Conservation (phyloP, 805 yeast genomes). For the Metschnikowia noctiluminum region DNA sequence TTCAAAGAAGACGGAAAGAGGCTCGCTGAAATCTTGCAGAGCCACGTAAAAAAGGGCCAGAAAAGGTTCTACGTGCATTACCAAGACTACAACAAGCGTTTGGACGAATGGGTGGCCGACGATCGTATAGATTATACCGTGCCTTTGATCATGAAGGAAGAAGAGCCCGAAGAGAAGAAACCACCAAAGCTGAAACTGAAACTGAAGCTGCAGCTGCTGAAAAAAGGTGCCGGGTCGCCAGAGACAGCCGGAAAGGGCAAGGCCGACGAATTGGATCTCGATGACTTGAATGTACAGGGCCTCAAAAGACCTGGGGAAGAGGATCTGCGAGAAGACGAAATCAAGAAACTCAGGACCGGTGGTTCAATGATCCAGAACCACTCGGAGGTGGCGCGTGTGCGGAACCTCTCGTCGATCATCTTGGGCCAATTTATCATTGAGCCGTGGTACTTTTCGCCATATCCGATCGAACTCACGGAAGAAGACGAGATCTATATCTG, state of each 20-base stretch:
- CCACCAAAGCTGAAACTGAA: conserved; percentile 28
- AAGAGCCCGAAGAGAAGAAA: conserved; percentile 47
- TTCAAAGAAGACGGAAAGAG: conserved; percentile 77
- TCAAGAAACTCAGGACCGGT: conserved; percentile 85
- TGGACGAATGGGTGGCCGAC: conserved; percentile 89
- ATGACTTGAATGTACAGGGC: conserved; percentile 82
- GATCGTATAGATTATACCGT: conserved; percentile 69
- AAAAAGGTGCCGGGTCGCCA: conserved; percentile 22
- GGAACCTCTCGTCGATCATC: conserved; percentile 74
- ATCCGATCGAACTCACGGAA: conserved; percentile 91
- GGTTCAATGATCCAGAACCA: conserved; percentile 94
- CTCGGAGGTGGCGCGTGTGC: conserved; percentile 84
- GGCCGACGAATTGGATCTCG: conserved; percentile 78
- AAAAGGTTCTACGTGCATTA: conserved; percentile 89
- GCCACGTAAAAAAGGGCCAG: conserved; percentile 70
- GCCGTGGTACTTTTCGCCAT: conserved; percentile 99
- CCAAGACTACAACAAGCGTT: conserved; percentile 88
- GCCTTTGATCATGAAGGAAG: conserved; percentile 70
- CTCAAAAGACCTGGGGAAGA: conserved; percentile 62
- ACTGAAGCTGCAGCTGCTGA: conserved; percentile 22
- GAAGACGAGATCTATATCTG: conserved; percentile 87
- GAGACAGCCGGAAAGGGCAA: conserved; percentile 22
- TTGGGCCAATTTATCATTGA: conserved; percentile 91
- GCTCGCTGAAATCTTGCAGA: conserved; percentile 80
- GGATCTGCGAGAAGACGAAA: conserved; percentile 84